Percentiles rank a stretch among this genome's conserved stretches.
phyloP scores from a whole-genome alignment of 345 rosid species.

The Streptanthus diversifolius region DNA sequence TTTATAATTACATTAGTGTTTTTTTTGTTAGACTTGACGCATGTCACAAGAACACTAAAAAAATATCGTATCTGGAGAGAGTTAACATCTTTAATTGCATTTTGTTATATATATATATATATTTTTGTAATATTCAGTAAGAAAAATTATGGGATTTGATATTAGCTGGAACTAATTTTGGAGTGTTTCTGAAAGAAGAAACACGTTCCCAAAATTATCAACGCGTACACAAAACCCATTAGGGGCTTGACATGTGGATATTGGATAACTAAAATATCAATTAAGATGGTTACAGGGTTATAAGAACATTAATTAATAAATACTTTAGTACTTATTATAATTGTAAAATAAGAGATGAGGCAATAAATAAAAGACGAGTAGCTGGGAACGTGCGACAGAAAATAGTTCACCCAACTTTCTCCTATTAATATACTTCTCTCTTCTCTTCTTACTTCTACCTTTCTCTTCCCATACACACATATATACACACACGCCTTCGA shows the following conservation, averaged over 20 bases:
- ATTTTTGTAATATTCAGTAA: neutral
- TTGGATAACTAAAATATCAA: constrained; percentile 28
- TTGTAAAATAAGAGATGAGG: constrained; percentile 11
- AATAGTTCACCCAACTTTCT: constrained; percentile 79
- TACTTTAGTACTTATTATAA: neutral
- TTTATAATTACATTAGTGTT: neutral
- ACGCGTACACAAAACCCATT: constrained; percentile 26
- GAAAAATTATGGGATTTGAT: neutral
- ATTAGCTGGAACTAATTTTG: constrained; percentile 16
- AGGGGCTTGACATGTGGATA: constrained; percentile 26
- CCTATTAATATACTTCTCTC: constrained; percentile 27
- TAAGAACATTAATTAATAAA: neutral
- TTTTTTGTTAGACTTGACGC: neutral
- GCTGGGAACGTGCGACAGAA: constrained; percentile 62
- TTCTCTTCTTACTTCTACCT: constrained; percentile 25
- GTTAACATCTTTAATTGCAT: neutral
- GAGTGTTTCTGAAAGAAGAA: constrained; percentile 12
- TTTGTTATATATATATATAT: neutral
- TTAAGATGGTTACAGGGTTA: neutral
- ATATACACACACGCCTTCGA: constrained; percentile 14
- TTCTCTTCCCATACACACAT: constrained; percentile 12
- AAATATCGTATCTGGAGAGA: neutral
- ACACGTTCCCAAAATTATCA: neutral
- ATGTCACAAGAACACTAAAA: neutral
- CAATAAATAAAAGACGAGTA: constrained; percentile 36